Base-by-base conservation (phyloP, 2,329 filamentous ascomycete species). In the Trichoderma pleuroti region DNA sequence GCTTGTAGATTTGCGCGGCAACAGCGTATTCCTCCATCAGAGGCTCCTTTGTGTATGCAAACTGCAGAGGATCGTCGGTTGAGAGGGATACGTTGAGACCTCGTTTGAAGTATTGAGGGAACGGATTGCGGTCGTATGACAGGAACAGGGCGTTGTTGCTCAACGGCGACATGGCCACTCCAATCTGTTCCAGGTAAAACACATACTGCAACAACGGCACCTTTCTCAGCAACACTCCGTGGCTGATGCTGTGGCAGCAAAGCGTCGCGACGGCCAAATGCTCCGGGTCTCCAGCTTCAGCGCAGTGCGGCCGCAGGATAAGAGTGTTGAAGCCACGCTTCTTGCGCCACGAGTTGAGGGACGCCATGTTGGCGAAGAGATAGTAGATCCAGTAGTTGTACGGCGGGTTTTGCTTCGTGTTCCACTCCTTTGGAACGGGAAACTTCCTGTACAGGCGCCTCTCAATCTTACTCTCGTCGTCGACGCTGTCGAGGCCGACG, bases 361-460 rank as follows among this genome's bases (percentile, higher is more conserved):
- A 97, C 0, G 92, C 88, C 80, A 98, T 93, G 80, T 99, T 99
- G 73, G 96, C 91, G 77, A 96, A 98, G 65, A 98, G 86, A 78
- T 97, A 97, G 82, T 99, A 99, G 78, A 98, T 92, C 96, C 96
- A 99, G 82, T 99, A 99, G 79, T 92, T 98, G 83, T 99, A 99
- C 0, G 96, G 96, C 16, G 96, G 96, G 78, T 99, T 99, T 81
- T 98, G 94, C 77, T 92, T 94, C 1, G 93, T 94, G 73, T 90
- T 88, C 96, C 96, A 99, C 68, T 90, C 90, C 72, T 90, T 92
- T 5, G 96, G 95, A 24, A 96, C 90, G 0, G 96, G 96, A 75
- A 97, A 99, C 80, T 99, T 99, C 77, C 91, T 92, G 84, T 94
- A 98, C 21, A 98, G 86, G 21, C 96, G 91, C 39, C 95, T 91